Evolutionary conservation across 441 rosid genomes (phyloP).

Genomic region (Melianthus villosus): DNA sequence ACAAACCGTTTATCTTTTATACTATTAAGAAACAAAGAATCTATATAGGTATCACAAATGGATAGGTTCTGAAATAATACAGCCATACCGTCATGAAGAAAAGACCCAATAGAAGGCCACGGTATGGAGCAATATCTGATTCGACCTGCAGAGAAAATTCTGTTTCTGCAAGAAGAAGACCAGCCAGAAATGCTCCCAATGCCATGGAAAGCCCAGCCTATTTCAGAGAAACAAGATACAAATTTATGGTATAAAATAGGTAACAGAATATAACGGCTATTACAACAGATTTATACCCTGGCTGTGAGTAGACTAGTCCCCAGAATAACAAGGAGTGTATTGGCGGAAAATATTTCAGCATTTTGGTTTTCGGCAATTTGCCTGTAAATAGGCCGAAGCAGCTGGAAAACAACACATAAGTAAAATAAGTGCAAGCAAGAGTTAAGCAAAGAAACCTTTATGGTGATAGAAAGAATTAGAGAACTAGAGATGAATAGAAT

Average conservation of each 20-base stretch:
- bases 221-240: constrained; percentile 10
- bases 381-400: constrained; percentile 92
- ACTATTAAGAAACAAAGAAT: too few relatives aligned
- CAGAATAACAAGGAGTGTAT: constrained; percentile 85
- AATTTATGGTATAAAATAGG: too few relatives aligned
- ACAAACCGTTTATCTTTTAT: too few relatives aligned
- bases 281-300: constrained; percentile 53
- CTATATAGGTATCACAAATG: too few relatives aligned
- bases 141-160: constrained; percentile 98
- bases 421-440: too few relatives aligned
- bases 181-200: constrained; percentile 93
- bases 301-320: constrained; percentile 99
- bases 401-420: constrained; percentile 60
- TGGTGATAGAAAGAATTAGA: too few relatives aligned
- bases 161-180: constrained; percentile 96
- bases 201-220: constrained; percentile 99
- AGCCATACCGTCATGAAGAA: constrained; percentile 90
- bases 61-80: neutral
- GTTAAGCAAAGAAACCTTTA: too few relatives aligned
- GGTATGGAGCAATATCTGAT: constrained; percentile 97
- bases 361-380: constrained; percentile 96
- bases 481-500: too few relatives aligned
- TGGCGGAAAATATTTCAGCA: constrained; percentile 97
- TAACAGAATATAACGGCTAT: too few relatives aligned
- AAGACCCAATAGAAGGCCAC: constrained; percentile 92